Evolutionary conservation across 441 rosid genomes (phyloP), one percentile per base, ranked within the genome.

Genomic region (Populus trichocarpa): DNA sequence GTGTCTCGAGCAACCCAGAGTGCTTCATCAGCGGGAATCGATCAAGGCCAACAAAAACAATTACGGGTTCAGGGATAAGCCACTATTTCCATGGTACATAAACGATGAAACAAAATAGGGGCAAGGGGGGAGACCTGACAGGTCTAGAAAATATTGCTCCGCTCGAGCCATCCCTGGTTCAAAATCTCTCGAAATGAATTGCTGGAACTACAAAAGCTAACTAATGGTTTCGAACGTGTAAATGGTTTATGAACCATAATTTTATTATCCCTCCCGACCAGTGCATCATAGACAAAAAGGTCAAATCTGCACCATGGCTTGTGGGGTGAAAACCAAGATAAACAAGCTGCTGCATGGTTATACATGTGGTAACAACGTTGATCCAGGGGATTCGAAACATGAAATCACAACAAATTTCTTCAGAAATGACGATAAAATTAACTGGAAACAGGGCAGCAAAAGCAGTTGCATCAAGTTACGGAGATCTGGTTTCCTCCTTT

Each of bases 401-500:
- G n/a, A 46, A 73, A 70, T 14, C 22, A 26, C 67, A 28, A 76
- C 16, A 66, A 61, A 22, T 38, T 72, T 61, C 63, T 66, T 23
- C 59, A 25, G 28, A 42, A 74, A 80, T 72, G 57, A 77, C 63
- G 74, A 71, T 75, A 81, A 53, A 68, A 70, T 18, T 18, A 6
- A 77, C 69, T 38, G 70, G 68, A 38, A 30, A 26, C 10, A 70
- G 35, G 32, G 67, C 69, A 69, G 77, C 13, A 61, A 59, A 69
- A 23, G 32, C 69, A 70, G 77, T 71, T 26, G 35, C 75, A 57
- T 16, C n/a, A 23, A 66, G 42, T 75, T 76, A 86, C 82, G 81
- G 76, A 8, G 88, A 42, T 2, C 79, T 22, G 30, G 75, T 71
- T 75, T 81, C 84, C 70, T 84, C 88, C 76, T 86, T 84, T 83